Evolutionary conservation across 768 basidiomycete genomes (phyloP).

Genomic region (Russula virescens): DNA sequence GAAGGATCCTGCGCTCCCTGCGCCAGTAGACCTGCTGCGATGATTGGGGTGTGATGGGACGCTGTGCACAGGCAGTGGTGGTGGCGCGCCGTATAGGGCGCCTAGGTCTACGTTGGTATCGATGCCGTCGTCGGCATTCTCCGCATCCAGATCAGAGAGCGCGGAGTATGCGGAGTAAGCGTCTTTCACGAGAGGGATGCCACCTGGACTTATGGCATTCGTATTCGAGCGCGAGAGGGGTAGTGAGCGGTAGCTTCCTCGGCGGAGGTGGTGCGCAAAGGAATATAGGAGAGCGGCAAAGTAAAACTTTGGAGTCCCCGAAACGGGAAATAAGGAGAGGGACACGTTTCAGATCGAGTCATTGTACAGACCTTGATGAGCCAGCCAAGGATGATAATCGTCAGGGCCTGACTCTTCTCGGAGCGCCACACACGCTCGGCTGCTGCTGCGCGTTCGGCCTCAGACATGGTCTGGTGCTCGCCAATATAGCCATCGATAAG

Average conservation of each 20-base stretch:
- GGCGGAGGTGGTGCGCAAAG: slow-evolving; percentile 86
- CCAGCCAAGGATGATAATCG: slow-evolving; percentile 81
- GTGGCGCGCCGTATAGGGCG: slow-evolving; percentile 11
- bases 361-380: slow-evolving; percentile 63
- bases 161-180: slow-evolving; percentile 41
- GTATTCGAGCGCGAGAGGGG: slow-evolving; percentile 37
- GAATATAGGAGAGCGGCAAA: slow-evolving; percentile 89
- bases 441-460: slow-evolving; percentile 59
- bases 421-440: slow-evolving; percentile 84
- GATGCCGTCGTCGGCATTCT: slow-evolving; percentile 35
- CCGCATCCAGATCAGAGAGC: slow-evolving; percentile 28
- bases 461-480: slow-evolving; percentile 47
- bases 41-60: slow-evolving; percentile 28
- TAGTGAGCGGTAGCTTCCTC: slow-evolving; percentile 82
- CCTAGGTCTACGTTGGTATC: slow-evolving; percentile 66
- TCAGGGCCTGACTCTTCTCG: slow-evolving; percentile 77
- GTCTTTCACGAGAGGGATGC: slow-evolving; percentile 15
- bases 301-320: slow-evolving; percentile 57
- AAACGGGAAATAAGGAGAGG: neutral
- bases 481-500: slow-evolving; percentile 54
- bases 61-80: slow-evolving; percentile 50
- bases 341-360: neutral
- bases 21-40: slow-evolving; percentile 33
- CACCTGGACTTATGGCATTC: neutral
- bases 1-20: slow-evolving; percentile 38